Evolutionary conservation across 805 yeast species (phyloP), one percentile per base, ranked within the genome.

Genomic region (Candida vartiovaarae): DNA sequence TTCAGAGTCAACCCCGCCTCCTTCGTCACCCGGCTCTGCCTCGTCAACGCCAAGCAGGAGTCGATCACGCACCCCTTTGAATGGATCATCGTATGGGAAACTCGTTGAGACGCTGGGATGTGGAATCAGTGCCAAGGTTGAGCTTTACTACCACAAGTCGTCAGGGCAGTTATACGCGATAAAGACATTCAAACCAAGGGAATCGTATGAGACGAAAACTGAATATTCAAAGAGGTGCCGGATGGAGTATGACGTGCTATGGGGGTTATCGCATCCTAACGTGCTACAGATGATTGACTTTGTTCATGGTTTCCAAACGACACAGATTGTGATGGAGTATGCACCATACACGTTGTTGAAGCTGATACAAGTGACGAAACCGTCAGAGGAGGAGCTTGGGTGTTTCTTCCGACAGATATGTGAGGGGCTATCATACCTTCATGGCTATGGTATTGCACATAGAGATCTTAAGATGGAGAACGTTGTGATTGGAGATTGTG

Each of bases 381-480:
- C 88, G 81, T 61, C 71, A 8, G 67, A 70, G 26, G 66, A 70
- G 9, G 96, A 89, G 62, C 67, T 82, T 3, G 67, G 70, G 35
- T 89, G 97, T 57, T 88, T 85, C 57, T 85, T 89, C 61, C 79
- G 76, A 56, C 97, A 91, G 60, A 74, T 90, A 46, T 67, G 82
- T 40, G 65, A 71, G 42, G 98, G 96, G 10, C 85, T 88, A 3
- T 53, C 63, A 5, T 86, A 82, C 62, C 62, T 91, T 43, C 97
- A 91, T 38, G 55, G 64, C 1, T 70, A 79, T 62, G 95, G 93
- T 2, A 70, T 91, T 37, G 93, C 96, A 1, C 98, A 91, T 64
- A 75, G 98, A 31, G 98, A 91, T 59, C 68, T 91, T 47, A 91
- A 91, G 61, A 72, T 91, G 41, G 98, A 91, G 62, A 91, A 91